phyloP scores from a whole-genome alignment of 164 flowering plant genomes.

The Vitis labrusca region DNA sequence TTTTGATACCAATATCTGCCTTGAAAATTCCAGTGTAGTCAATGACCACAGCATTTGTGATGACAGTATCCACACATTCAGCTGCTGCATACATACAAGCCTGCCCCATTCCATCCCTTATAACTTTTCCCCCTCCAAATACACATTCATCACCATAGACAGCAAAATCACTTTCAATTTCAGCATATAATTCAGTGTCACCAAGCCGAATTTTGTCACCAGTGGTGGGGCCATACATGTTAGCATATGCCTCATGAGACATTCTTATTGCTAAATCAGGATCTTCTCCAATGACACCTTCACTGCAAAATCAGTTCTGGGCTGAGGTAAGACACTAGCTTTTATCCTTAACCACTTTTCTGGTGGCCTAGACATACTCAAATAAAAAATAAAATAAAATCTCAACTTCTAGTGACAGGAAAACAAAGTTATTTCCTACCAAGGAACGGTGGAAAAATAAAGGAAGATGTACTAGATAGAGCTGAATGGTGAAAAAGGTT shows the following conservation, averaged over 20 bases:
- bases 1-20: slow-evolving; percentile 95
- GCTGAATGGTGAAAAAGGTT: no score
- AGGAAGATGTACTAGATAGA: no score
- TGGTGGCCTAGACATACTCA: neutral
- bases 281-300: slow-evolving; percentile 57
- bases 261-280: slow-evolving; percentile 37
- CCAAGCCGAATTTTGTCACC: slow-evolving; percentile 97
- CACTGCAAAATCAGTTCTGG: slow-evolving; percentile 52
- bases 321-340: slow-evolving; percentile 5
- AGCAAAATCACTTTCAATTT: slow-evolving; percentile 81
- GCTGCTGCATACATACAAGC: slow-evolving; percentile 53
- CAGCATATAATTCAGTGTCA: slow-evolving; percentile 83
- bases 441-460: no score
- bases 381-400: slow-evolving; percentile 5
- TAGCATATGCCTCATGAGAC: slow-evolving; percentile 74
- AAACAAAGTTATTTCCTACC: no score
- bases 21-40: slow-evolving; percentile 89
- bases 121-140: slow-evolving; percentile 98
- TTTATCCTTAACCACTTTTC: neutral
- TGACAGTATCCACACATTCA: slow-evolving; percentile 74
- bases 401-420: no score
- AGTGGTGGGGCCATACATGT: slow-evolving; percentile 90
- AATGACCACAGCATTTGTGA: slow-evolving; percentile 88
- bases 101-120: slow-evolving; percentile 98
- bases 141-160: slow-evolving; percentile 95